Evolutionary conservation across 2,329 filamentous ascomycete genomes (phyloP), one percentile per base, ranked within the genome.

Genomic region (Ophiostoma fasciatum): DNA sequence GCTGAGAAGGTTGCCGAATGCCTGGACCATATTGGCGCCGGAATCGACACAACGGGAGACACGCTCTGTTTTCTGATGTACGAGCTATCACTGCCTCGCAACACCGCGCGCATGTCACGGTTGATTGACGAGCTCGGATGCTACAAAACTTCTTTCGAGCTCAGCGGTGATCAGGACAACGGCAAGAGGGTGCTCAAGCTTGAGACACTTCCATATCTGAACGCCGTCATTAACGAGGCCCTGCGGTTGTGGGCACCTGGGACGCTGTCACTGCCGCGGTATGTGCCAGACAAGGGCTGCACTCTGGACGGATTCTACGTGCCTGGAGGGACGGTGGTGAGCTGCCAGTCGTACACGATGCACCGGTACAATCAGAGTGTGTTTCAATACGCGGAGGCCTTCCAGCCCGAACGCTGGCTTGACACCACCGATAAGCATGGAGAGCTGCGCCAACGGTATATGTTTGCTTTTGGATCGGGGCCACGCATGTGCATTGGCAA

Each of bases 391-490:
- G 49, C 57, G 0, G 29, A 45, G 12, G 33, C 34, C 1, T 60
- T 59, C 36, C 40, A 45, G 3, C 58, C 57, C 0, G 55, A 60
- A 37, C 49, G 58, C 1, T 62, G 59, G 57, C 33, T 57, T 3
- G 23, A n/a, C 27, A 9, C 4, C 22, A 9, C 15, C 4, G 28
- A 25, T 14, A 14, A 21, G 5, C 28, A 29, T 1, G 28, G 10
- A 0, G 20, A 9, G 5, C n/a, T 23, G 25, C 32, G 22, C 17
- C 13, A 21, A 9, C 32, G 26, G 19, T 22, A 35, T 18, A 21
- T 35, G 28, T 39, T 39, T 35, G 37, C 37, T 7, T 39, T 39
- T 36, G 29, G 37, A 8, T 14, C 14, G 3, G 37, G 37, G 7
- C 14, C 37, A 12, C 32, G 25, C 12, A 7, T 32, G 29, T 39